Evolutionary conservation across 495 filamentous ascomycete species (phyloP).

Genomic region (Lasiosphaeria miniovina): DNA sequence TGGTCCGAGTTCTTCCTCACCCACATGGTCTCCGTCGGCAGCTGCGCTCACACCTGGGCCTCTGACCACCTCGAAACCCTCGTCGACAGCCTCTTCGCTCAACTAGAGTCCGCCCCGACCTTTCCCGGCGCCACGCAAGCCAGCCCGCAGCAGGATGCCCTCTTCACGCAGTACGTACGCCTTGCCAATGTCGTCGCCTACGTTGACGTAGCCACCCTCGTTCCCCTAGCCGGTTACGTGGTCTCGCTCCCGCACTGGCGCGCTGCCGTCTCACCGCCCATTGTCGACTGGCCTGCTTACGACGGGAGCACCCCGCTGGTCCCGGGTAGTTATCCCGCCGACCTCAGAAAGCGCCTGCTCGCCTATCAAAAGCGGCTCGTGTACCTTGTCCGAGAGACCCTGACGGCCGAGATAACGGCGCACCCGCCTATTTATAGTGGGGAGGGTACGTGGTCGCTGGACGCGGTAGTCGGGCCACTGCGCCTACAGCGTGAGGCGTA

Average conservation of each 20-base stretch:
- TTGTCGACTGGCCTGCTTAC: constrained; percentile 11
- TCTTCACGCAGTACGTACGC: not conserved
- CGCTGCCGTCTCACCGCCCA: constrained; percentile 4
- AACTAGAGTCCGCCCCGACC: not conserved
- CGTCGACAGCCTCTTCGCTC: not conserved
- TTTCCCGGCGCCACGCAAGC: not conserved
- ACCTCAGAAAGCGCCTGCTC: constrained; percentile 2
- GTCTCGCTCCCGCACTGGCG: constrained; percentile 13
- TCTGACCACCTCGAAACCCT: constrained; percentile 1
- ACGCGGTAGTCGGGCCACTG: not conserved
- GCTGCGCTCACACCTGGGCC: constrained; percentile 15
- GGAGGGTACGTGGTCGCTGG: not conserved
- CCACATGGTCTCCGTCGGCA: constrained; percentile 11
- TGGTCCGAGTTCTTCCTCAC: constrained; percentile 22
- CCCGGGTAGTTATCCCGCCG: not conserved
- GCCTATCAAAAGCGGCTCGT: constrained; percentile 2
- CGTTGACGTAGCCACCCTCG: constrained; percentile 7
- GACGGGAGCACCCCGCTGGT: not conserved
- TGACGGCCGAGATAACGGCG: not conserved
- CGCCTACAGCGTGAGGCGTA: not conserved
- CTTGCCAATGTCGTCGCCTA: not conserved
- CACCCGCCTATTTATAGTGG: not conserved
- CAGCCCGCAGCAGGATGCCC: constrained; percentile 6
- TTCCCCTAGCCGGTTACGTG: constrained; percentile 15
- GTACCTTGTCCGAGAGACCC: constrained; percentile 1